Conservation (phyloP, 495 filamentous ascomycete species). For the Aspergillus olivimuriae region DNA sequence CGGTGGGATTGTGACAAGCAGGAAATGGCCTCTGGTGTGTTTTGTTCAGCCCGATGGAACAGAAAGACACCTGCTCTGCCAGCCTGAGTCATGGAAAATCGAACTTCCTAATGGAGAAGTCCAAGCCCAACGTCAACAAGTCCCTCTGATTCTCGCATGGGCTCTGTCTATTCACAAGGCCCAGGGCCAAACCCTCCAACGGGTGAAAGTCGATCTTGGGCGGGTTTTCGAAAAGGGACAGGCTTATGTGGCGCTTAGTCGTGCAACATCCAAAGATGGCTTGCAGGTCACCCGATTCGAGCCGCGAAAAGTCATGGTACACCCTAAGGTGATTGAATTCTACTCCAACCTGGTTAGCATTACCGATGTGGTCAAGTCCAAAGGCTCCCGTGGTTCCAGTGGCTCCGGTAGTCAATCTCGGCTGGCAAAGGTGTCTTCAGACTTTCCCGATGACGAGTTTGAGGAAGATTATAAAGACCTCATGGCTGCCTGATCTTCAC, state of each 20-base stretch:
- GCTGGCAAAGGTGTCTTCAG: no score
- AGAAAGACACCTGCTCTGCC: slow-evolving; percentile 69
- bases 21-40: slow-evolving; percentile 72
- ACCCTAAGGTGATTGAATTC: slow-evolving; percentile 77
- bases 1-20: slow-evolving; percentile 20
- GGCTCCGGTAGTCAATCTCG: not conserved
- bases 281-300: slow-evolving; percentile 88
- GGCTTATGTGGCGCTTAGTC: slow-evolving; percentile 52
- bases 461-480: slow-evolving; percentile 4
- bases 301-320: slow-evolving; percentile 87
- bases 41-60: slow-evolving; percentile 77
- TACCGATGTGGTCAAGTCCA: slow-evolving; percentile 29
- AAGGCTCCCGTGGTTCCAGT: slow-evolving; percentile 1
- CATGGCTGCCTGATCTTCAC: not conserved
- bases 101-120: slow-evolving; percentile 93
- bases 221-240: slow-evolving; percentile 92
- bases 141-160: slow-evolving; percentile 87
- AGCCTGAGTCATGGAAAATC: slow-evolving; percentile 89
- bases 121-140: slow-evolving; percentile 64
- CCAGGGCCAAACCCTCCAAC: slow-evolving; percentile 90
- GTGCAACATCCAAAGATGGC: slow-evolving; percentile 81
- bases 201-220: slow-evolving; percentile 90
- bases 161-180: slow-evolving; percentile 97
- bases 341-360: slow-evolving; percentile 69
- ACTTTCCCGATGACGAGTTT: slow-evolving; percentile 7